Evolutionary conservation across 164 flowering plant genomes (phyloP).

Genomic region (Hamamelis virginiana): DNA sequence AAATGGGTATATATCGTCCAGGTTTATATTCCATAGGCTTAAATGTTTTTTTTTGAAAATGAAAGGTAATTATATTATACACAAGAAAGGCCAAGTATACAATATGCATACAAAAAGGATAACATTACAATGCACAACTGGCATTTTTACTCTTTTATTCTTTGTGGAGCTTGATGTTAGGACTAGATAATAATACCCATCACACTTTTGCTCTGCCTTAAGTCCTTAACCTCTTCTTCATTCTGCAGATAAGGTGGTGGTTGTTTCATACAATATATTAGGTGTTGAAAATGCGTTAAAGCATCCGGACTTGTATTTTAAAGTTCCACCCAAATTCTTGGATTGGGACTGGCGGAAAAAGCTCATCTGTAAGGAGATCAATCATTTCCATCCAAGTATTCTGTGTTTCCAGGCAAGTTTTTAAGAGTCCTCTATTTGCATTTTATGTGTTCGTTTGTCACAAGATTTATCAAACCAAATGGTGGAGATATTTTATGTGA

Average conservation of each 20-base stretch:
- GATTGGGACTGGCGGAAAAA: slow-evolving; percentile 64
- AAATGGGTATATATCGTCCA: no score
- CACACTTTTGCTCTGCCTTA: slow-evolving; percentile 2
- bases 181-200: neutral
- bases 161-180: neutral
- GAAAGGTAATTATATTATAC: no score
- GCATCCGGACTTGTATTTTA: slow-evolving; percentile 62
- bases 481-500: no score
- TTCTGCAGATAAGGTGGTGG: slow-evolving; percentile 65
- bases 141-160: neutral
- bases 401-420: slow-evolving; percentile 79
- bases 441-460: neutral
- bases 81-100: no score
- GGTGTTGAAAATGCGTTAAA: slow-evolving; percentile 78
- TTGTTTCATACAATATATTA: slow-evolving; percentile 82
- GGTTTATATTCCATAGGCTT: no score
- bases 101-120: no score
- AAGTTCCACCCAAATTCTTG: slow-evolving; percentile 42
- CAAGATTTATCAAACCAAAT: neutral
- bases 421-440: neutral
- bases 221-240: neutral
- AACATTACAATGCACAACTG: no score
- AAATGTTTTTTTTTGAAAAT: neutral
- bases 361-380: slow-evolving; percentile 63
- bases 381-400: slow-evolving; percentile 55